Evolutionary conservation across 31 red algal species (phyloP).

Genomic region (Bonnemaisonia californica): DNA sequence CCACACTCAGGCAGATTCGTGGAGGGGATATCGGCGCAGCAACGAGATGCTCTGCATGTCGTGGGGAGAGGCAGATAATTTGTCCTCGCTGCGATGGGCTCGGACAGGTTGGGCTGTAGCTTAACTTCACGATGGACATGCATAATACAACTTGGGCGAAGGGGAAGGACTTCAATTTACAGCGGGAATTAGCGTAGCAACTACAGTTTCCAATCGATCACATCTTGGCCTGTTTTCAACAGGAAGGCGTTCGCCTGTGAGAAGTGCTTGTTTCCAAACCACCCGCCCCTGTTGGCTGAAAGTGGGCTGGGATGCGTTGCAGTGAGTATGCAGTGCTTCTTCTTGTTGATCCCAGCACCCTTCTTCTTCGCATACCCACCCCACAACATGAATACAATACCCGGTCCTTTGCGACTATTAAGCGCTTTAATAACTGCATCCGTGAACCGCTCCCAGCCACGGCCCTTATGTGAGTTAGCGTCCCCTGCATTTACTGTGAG

Average conservation of each 20-base stretch:
- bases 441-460: slow-evolving; percentile 97
- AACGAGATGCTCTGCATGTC: slow-evolving; percentile 61
- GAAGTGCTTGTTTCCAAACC: slow-evolving; percentile 99
- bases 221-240: slow-evolving; percentile 46
- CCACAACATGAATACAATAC: slow-evolving; percentile 99
- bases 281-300: slow-evolving; percentile 89
- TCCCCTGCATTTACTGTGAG: slow-evolving; percentile 85
- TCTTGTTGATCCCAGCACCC: slow-evolving; percentile 62
- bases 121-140: too few relatives aligned
- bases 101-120: slow-evolving; percentile 59
- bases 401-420: slow-evolving; percentile 40
- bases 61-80: slow-evolving; percentile 47
- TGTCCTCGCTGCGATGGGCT: slow-evolving; percentile 80
- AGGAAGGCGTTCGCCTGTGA: slow-evolving; percentile 88
- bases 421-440: slow-evolving; percentile 85
- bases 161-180: too few relatives aligned
- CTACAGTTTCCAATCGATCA: slow-evolving; percentile 77
- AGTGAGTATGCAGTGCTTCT: slow-evolving; percentile 82
- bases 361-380: slow-evolving; percentile 98
- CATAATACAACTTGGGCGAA: too few relatives aligned
- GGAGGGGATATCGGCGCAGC: slow-evolving; percentile 12
- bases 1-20: slow-evolving; percentile 58
- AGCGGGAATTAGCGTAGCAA: neutral
- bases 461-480: slow-evolving; percentile 79
- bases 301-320: slow-evolving; percentile 93